A percentile compares a stretch with the other conserved stretches of the same genome.
Conservation (phyloP, 805 yeast genomes). For the Vanderwaltozyma tropicalis region DNA sequence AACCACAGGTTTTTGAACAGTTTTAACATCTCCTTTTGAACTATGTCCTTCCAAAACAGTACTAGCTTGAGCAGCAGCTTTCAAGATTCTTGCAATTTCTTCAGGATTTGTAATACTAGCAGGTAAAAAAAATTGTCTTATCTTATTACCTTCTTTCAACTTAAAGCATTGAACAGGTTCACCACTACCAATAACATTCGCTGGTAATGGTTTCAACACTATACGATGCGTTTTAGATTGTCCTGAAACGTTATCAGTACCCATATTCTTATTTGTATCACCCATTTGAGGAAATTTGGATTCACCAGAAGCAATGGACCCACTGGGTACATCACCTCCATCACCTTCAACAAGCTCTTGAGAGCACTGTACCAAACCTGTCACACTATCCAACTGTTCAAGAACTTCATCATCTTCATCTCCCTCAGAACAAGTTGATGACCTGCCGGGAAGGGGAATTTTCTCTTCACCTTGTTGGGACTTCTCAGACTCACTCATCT, state of each 20-base stretch:
- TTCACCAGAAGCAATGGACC: neutral
- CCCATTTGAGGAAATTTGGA: too few species aligned
- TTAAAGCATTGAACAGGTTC: neutral
- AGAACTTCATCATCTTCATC: too few species aligned
- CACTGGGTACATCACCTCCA: neutral
- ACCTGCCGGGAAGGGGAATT: too few species aligned
- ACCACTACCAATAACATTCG: neutral
- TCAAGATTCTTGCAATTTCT: constrained; percentile 1
- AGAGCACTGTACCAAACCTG: too few species aligned
- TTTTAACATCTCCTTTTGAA: neutral
- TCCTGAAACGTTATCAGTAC: neutral
- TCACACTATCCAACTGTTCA: too few species aligned
- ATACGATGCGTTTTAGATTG: neutral
- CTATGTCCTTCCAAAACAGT: neutral
- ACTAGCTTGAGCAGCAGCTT: constrained; percentile 6
- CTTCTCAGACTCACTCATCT: too few species aligned
- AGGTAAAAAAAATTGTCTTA: constrained; percentile 1
- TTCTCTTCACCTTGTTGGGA: too few species aligned
- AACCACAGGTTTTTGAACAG: neutral
- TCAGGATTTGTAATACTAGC: constrained; percentile 1
- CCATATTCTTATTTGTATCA: too few species aligned
- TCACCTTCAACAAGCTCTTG: neutral
- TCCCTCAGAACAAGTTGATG: too few species aligned
- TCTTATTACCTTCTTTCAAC: neutral
- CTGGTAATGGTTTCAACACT: constrained; percentile 1